A percentile compares a stretch with the other conserved stretches of the same genome.
These are phyloP conservation scores for Penicillium sp. DNA, from an alignment of 2,329 filamentous ascomycete genomes.

Conservation along the genomic window DNA sequence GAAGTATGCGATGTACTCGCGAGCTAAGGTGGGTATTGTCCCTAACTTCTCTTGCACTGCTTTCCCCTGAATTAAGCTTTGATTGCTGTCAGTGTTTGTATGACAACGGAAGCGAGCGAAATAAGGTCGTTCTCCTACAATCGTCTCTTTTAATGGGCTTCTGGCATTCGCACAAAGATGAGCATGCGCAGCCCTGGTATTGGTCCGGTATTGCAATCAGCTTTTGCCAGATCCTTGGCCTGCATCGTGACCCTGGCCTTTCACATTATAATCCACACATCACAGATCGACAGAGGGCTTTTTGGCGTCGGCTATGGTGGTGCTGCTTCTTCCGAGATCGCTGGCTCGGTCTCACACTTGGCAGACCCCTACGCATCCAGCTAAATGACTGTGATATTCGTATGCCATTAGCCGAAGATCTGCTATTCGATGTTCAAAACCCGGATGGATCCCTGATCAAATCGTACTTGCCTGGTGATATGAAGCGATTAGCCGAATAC, in stretches of 20 bases:
- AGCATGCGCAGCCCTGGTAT: conserved; percentile 49
- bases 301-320: conserved; percentile 48
- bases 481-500: conserved; percentile 24
- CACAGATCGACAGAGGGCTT: conserved; percentile 22
- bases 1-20: conserved; percentile 42
- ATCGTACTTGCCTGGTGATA: conserved; percentile 21
- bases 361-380: conserved; percentile 45
- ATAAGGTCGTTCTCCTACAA: conserved; percentile 48
- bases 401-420: conserved; percentile 31
- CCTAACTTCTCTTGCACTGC: no score
- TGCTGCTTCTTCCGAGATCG: conserved; percentile 45
- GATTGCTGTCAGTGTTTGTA: conserved; percentile 19
- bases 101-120: conserved; percentile 39
- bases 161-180: conserved; percentile 47
- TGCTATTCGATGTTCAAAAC: conserved; percentile 27
- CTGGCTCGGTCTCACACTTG: conserved; percentile 44
- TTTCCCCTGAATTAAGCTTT: no score
- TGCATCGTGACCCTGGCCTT: conserved; percentile 37
- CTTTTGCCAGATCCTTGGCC: conserved; percentile 47
- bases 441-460: conserved; percentile 14
- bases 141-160: conserved; percentile 47
- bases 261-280: conserved; percentile 19
- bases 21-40: conserved; percentile 35
- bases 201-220: conserved; percentile 51
- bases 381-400: conserved; percentile 41